Base-by-base conservation (phyloP, 805 yeast genomes). In the Candida sithepensis region DNA sequence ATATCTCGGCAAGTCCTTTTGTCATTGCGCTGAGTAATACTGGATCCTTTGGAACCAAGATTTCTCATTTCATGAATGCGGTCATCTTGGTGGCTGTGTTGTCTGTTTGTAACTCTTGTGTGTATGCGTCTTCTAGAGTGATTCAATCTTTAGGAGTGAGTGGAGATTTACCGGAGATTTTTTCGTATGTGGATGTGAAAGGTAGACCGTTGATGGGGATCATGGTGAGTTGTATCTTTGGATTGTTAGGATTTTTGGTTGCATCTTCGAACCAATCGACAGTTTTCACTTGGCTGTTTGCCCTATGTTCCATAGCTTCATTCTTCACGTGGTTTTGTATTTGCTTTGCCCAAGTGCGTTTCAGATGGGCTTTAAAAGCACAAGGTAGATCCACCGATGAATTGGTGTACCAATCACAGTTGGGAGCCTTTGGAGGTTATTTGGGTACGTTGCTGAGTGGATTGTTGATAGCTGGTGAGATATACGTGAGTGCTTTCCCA, bases 21-120 rank as follows among this genome's bases (percentile, higher is more conserved):
- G 92, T 85, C 45, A 80, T 86, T 66, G 87, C 92, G 28, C 78
- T 84, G 47, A 70, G 64, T 30, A 72, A 74, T 42, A 85, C 85
- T 23, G 87, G 88, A 49, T 68, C 64, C 28, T 89, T 83, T 39
- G 66, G 83, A 43, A 88, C 88, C 23, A 72, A 79, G 37, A 77
- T 85, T 28, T 45, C 53, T 4, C 26, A 47, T 23, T 44, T 50
- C 24, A 73, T 85, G 68, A 85, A 85, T 59, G 87, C 79, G 7
- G 85, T 85, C 42, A 82, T 85, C 51, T 68, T 85, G 57, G 69
- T 84, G 45, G 77, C 90, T 5, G 83, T 82, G 21, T 61, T 84
- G 42, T 83, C 89, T 12, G 90, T 84, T 41, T 88, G 86, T 48
- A 84, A 85, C 59, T 78, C 88, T 7, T 75, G 85, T n/a, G 83